phyloP scores from a whole-genome alignment of 768 basidiomycete genomes.

The Termitomyces heimii region DNA sequence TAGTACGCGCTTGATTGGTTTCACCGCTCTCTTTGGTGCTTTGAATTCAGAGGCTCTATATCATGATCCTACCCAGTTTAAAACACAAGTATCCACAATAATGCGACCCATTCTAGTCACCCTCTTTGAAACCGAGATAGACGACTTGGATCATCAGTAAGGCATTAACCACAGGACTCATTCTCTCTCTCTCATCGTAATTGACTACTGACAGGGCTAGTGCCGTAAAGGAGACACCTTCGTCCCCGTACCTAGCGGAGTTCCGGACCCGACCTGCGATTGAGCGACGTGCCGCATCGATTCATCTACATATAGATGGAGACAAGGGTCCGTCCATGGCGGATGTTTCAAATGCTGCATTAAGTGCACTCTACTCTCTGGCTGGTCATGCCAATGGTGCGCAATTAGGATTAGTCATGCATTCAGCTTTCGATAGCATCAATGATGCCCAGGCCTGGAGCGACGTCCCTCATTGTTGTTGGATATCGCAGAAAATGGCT shows the following conservation, averaged over 20 bases:
- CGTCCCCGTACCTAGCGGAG: slow-evolving; percentile 77
- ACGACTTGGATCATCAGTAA: slow-evolving; percentile 64
- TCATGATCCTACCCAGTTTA: slow-evolving; percentile 65
- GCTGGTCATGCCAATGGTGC: slow-evolving; percentile 70
- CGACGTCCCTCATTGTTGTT: slow-evolving; percentile 67
- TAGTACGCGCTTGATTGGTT: slow-evolving; percentile 81
- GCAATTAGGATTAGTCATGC: slow-evolving; percentile 70
- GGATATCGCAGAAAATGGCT: slow-evolving; percentile 73
- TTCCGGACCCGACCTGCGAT: slow-evolving; percentile 75
- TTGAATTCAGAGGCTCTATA: slow-evolving; percentile 83
- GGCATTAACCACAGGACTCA: slow-evolving; percentile 18
- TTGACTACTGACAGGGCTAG: slow-evolving; percentile 36
- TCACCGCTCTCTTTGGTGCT: slow-evolving; percentile 77
- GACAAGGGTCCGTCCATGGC: slow-evolving; percentile 72
- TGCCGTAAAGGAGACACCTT: slow-evolving; percentile 61
- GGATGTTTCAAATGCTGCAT: slow-evolving; percentile 71
- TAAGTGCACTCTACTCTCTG: slow-evolving; percentile 67
- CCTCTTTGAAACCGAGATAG: slow-evolving; percentile 55
- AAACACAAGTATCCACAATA: slow-evolving; percentile 63
- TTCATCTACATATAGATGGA: slow-evolving; percentile 85
- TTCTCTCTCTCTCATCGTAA: slow-evolving; percentile 3
- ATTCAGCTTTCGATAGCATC: slow-evolving; percentile 65
- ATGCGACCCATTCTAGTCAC: slow-evolving; percentile 67
- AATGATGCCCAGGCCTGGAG: slow-evolving; percentile 60
- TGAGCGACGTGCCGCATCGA: slow-evolving; percentile 82